phyloP scores from a whole-genome alignment of 176 grass and related monocot genomes.

The Triticum dicoccoides region DNA sequence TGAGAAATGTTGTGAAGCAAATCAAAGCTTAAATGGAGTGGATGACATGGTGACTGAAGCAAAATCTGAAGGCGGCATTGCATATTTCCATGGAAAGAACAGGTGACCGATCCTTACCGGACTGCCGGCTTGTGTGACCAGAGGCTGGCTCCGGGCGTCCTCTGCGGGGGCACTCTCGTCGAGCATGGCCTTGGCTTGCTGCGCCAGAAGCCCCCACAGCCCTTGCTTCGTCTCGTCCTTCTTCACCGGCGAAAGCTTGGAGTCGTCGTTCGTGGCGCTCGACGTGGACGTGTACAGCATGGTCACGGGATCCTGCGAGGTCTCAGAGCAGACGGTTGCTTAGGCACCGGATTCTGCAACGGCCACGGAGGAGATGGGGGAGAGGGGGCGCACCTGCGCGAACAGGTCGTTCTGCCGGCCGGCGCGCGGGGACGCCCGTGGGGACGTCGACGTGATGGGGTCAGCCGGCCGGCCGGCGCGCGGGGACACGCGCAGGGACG shows the following conservation, averaged over 20 bases:
- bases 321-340: neutral
- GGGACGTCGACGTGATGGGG: conserved; percentile 4
- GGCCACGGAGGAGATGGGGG: neutral
- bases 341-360: neutral
- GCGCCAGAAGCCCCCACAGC: conserved; percentile 62
- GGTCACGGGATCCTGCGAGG: conserved; percentile 37
- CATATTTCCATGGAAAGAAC: too few species aligned
- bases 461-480: neutral
- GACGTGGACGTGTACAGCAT: conserved; percentile 39
- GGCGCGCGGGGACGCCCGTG: neutral
- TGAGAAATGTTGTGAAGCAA: neutral
- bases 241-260: conserved; percentile 3
- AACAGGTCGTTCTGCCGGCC: neutral
- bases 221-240: conserved; percentile 44
- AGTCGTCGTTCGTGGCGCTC: conserved; percentile 30
- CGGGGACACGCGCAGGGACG: neutral
- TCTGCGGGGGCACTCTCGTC: conserved; percentile 46
- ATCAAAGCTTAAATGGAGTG: neutral
- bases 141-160: conserved; percentile 1
- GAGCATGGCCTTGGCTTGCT: conserved; percentile 69
- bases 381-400: neutral
- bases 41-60: neutral
- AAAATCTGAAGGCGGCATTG: neutral
- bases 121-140: neutral
- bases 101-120: conserved; percentile 19